phyloP scores from a whole-genome alignment of 768 basidiomycete species.

The Tylopilus sp. region DNA sequence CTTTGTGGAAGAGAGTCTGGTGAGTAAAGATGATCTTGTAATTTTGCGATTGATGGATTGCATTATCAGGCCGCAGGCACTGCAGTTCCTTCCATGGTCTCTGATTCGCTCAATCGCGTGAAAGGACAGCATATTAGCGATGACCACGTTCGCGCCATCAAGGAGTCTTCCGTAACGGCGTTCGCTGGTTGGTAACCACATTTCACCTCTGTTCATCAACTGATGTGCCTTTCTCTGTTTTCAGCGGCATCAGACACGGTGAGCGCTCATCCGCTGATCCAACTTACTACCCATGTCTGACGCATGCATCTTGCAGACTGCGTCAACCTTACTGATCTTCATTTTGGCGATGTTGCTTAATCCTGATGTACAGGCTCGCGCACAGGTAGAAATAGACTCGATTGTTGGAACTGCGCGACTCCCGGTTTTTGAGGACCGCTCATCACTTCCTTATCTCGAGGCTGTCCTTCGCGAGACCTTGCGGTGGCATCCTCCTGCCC shows the following conservation, averaged over 20 bases:
- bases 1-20: conserved; percentile 33
- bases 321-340: conserved; percentile 31
- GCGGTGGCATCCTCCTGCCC: conserved; percentile 36
- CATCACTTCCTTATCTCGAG: conserved; percentile 25
- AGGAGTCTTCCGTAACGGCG: conserved; percentile 29
- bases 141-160: conserved; percentile 20
- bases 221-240: not conserved
- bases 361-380: conserved; percentile 36
- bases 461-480: conserved; percentile 32
- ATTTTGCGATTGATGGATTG: not conserved
- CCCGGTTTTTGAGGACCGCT: conserved; percentile 29
- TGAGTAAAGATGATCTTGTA: not conserved
- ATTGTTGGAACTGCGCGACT: conserved; percentile 31
- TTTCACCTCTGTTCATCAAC: not conserved
- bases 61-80: conserved; percentile 20
- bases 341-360: conserved; percentile 35
- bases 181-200: conserved; percentile 24
- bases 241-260: conserved; percentile 32
- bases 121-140: conserved; percentile 1
- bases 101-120: conserved; percentile 16
- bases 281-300: not conserved
- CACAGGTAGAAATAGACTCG: conserved; percentile 37
- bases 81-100: conserved; percentile 28
- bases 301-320: conserved; percentile 24
- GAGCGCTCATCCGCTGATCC: not conserved